Evolutionary conservation across 805 yeast genomes (phyloP).

Genomic region (Suhomyces xylopsoci): DNA sequence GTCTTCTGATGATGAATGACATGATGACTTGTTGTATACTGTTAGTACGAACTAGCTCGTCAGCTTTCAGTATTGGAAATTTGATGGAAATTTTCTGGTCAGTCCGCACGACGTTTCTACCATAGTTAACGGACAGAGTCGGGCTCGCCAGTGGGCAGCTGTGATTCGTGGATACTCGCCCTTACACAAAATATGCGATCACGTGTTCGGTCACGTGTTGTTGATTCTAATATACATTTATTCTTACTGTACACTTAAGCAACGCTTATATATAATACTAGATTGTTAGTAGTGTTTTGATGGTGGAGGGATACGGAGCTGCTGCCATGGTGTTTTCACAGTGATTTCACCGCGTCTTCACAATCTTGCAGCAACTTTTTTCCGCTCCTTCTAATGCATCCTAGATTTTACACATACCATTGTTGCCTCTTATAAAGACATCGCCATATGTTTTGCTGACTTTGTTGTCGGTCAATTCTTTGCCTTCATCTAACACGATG

Average conservation of each 20-base stretch:
- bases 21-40: constrained; percentile 30
- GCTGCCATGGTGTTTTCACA: background rate
- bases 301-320: background rate
- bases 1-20: constrained; percentile 90
- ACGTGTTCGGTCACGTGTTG: background rate
- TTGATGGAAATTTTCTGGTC: constrained; percentile 2
- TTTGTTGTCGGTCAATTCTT: constrained; percentile 58
- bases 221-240: background rate
- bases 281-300: constrained; percentile 16
- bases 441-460: constrained; percentile 58
- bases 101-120: background rate
- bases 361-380: background rate
- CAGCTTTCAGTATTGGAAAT: background rate
- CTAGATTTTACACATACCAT: constrained; percentile 51
- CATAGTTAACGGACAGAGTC: constrained; percentile 1
- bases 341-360: too few species aligned
- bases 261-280: constrained; percentile 44
- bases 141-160: constrained; percentile 12
- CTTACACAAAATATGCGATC: constrained; percentile 1
- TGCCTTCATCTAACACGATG: constrained; percentile 76
- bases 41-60: background rate
- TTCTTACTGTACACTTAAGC: constrained; percentile 14
- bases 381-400: background rate
- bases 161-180: constrained; percentile 15
- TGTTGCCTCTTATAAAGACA: constrained; percentile 83